These are phyloP conservation scores for Termitomyces sp. DNA, from an alignment of 768 basidiomycete genomes.

Conservation along the genomic window DNA sequence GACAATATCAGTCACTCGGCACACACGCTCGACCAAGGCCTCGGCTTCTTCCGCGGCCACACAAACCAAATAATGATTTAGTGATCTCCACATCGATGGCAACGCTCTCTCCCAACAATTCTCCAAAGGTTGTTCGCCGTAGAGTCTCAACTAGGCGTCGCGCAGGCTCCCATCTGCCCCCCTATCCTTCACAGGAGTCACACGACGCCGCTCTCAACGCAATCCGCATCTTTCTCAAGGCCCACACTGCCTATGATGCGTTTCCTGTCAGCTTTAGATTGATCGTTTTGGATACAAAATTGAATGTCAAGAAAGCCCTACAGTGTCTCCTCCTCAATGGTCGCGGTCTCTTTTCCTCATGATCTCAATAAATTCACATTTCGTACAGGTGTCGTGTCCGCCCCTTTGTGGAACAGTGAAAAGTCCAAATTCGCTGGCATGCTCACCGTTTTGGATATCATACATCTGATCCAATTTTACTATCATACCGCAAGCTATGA, in stretches of 20 bases:
- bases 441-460: conserved; percentile 99
- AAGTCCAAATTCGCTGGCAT: conserved; percentile 92
- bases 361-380: conserved; percentile 9
- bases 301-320: conserved; percentile 94
- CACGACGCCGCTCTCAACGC: conserved; percentile 65
- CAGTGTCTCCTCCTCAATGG: conserved; percentile 84
- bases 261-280: conserved; percentile 96
- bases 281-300: conserved; percentile 93
- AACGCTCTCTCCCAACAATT: conserved; percentile 45
- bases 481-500: conserved; percentile 86
- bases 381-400: conserved; percentile 86
- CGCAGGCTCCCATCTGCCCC: conserved; percentile 56
- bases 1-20: neutral
- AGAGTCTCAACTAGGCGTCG: conserved; percentile 56
- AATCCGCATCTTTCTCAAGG: conserved; percentile 81
- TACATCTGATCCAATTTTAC: conserved; percentile 98
- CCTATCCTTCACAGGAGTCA: conserved; percentile 50
- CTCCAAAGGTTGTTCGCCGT: conserved; percentile 49
- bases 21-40: neutral
- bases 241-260: conserved; percentile 89
- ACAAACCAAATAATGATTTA: conserved; percentile 7
- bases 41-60: conserved; percentile 7
- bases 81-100: conserved; percentile 28
- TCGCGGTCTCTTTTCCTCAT: conserved; percentile 20
- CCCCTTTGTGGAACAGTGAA: conserved; percentile 97